Evolutionary conservation across 2,329 filamentous ascomycete genomes (phyloP), one percentile per base, ranked within the genome.

Genomic region (Canariomyces notabilis): DNA sequence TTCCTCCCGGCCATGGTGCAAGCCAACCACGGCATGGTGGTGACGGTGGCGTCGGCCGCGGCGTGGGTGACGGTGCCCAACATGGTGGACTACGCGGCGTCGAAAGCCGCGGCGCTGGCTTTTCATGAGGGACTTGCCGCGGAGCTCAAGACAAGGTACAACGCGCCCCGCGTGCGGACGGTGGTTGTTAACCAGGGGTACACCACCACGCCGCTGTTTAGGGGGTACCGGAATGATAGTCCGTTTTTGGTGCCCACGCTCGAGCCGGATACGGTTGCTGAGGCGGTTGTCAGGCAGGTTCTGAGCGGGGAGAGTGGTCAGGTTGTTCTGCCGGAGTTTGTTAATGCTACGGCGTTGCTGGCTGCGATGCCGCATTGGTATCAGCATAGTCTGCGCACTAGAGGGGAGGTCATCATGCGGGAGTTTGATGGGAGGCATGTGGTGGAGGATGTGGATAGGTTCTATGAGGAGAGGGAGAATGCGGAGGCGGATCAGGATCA

Each of bases 11-110:
- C 67, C 53, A 84, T 89, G 74, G 64, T 83, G 42, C 60, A 65
- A 6, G 60, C 60, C 11, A 80, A 87, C 66, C 84, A 89, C 66
- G 85, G 85, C 49, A 85, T 85, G 73, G 63, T 89, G 33, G 82
- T 88, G 18, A 88, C 82, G 0, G 74, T 89, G 18, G 79, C 85
- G 12, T 82, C 76, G 2, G 71, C 79, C 39, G 82, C 83, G 0
- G 75, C 76, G 11, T 86, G 78, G 65, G 55, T 80, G 6, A 69
- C 75, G 1, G 74, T 79, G 0, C 78, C 83, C 3, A 74, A 74
- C 55, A 76, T 87, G 71, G 76, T 82, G 31, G 83, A 87, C 65
- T 89, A 89, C 65, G 70, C 73, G 2, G 73, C 79, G 6, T 77
- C 74, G 53, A 89, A 89, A 66, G 76, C 83, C 1, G 83, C 80